Percentiles rank a stretch among this genome's conserved stretches.
These are phyloP conservation scores for Labyrinthula sp. DNA, from an alignment of 352 stramenopile genomes.

Conservation along the genomic window DNA sequence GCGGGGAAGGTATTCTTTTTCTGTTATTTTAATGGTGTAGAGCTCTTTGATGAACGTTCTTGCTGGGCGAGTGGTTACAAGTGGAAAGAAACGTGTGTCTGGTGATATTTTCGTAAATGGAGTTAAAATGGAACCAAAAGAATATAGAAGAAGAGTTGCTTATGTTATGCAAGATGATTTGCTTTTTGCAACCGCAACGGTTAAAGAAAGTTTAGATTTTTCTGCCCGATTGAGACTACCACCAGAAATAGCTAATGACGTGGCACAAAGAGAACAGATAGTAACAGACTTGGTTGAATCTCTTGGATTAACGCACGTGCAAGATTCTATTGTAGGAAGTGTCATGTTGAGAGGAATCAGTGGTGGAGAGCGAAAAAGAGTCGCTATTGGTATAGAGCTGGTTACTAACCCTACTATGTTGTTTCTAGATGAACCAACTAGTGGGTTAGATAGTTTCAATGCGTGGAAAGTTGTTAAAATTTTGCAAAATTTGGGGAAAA, in stretches of 20 bases:
- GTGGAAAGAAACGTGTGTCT: slow-evolving; percentile 28
- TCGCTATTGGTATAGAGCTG: slow-evolving; percentile 70
- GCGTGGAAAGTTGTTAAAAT: slow-evolving; percentile 52
- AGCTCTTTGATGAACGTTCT: slow-evolving; percentile 26
- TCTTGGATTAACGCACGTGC: slow-evolving; percentile 39
- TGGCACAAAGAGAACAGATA: slow-evolving; percentile 28
- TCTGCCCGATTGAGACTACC: slow-evolving; percentile 51
- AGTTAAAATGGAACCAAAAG: slow-evolving; percentile 31
- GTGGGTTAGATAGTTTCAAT: slow-evolving; percentile 55
- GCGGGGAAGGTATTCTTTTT: slow-evolving; percentile 26
- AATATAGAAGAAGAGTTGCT: slow-evolving; percentile 34
- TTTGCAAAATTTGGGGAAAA: slow-evolving; percentile 47
- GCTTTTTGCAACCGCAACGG: slow-evolving; percentile 57
- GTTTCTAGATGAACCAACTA: slow-evolving; percentile 66
- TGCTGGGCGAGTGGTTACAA: slow-evolving; percentile 3
- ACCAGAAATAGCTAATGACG: slow-evolving; percentile 29
- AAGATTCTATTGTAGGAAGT: slow-evolving; percentile 45
- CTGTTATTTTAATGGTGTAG: too few species aligned
- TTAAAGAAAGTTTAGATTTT: slow-evolving; percentile 63
- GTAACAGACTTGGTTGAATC: slow-evolving; percentile 32
- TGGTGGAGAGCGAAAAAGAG: slow-evolving; percentile 62
- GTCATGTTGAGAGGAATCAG: slow-evolving; percentile 47
- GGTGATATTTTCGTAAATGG: slow-evolving; percentile 32
- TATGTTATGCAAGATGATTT: slow-evolving; percentile 66
- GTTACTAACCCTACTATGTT: slow-evolving; percentile 54